Percentiles rank a stretch among this genome's conserved stretches.
These are phyloP conservation scores for Cryphonectria nitschkei DNA, from an alignment of 2,329 filamentous ascomycete genomes.

Conservation along the genomic window DNA sequence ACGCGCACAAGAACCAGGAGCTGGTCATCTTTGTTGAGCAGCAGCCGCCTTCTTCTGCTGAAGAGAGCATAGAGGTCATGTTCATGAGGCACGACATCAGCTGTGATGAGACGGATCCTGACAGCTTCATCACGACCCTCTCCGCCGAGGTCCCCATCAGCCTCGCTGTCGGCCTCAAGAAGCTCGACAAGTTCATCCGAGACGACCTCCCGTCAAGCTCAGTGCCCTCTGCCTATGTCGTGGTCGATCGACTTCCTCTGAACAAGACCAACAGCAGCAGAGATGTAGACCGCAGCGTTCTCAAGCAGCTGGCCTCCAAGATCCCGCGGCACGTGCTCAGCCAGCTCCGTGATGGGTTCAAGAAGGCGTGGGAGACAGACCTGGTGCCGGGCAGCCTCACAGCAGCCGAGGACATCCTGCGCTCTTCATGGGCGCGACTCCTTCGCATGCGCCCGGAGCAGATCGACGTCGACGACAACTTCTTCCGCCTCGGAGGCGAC, in stretches of 20 bases:
- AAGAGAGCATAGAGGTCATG: slow-evolving; percentile 32
- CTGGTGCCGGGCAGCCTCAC: slow-evolving; percentile 37
- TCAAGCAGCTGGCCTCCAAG: slow-evolving; percentile 38
- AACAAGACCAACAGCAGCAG: slow-evolving; percentile 24
- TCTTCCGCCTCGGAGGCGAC: slow-evolving; percentile 43
- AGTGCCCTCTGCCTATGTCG: slow-evolving; percentile 49
- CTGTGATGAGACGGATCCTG: slow-evolving; percentile 30
- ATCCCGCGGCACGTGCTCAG: slow-evolving; percentile 32
- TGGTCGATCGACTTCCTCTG: slow-evolving; percentile 43
- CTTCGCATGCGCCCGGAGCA: slow-evolving; percentile 34
- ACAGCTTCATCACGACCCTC: slow-evolving; percentile 30
- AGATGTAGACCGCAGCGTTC: slow-evolving; percentile 39
- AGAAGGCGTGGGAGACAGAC: slow-evolving; percentile 40
- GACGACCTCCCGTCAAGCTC: slow-evolving; percentile 51
- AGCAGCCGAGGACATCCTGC: slow-evolving; percentile 41
- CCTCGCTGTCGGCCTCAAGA: slow-evolving; percentile 42
- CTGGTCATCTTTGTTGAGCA: slow-evolving; percentile 39
- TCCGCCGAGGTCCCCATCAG: slow-evolving; percentile 33
- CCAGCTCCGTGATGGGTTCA: slow-evolving; percentile 34
- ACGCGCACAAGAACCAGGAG: slow-evolving; percentile 17
- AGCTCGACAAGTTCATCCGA: slow-evolving; percentile 46
- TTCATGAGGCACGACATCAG: slow-evolving; percentile 33
- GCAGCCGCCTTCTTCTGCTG: slow-evolving; percentile 31
- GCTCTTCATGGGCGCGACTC: slow-evolving; percentile 37
- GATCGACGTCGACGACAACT: slow-evolving; percentile 41